Percentiles rank a stretch among this genome's conserved stretches.
phyloP scores from a whole-genome alignment of 1,139 yeast genomes.

The Taphrina sp. region DNA sequence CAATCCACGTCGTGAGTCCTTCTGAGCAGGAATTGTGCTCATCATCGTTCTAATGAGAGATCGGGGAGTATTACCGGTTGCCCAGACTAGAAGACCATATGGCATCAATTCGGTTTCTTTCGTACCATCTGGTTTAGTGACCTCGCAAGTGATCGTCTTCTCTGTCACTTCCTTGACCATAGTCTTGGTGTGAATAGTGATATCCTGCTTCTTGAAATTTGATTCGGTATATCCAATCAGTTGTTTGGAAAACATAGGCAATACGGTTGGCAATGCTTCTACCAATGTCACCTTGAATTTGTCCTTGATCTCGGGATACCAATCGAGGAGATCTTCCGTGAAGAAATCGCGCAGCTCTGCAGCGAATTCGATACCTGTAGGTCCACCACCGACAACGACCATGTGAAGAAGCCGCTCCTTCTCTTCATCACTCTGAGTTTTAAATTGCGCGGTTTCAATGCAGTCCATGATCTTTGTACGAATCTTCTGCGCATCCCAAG shows the following conservation, averaged over 20 bases:
- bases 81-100: constrained; percentile 93
- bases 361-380: constrained; percentile 69
- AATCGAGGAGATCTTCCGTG: constrained; percentile 80
- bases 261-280: constrained; percentile 87
- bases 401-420: constrained; percentile 58
- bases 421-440: constrained; percentile 60
- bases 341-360: constrained; percentile 89
- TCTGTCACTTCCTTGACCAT: constrained; percentile 82
- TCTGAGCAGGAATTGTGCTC: constrained; percentile 72
- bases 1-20: constrained; percentile 83
- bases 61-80: constrained; percentile 93
- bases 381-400: constrained; percentile 71
- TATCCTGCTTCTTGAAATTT: constrained; percentile 74
- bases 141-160: constrained; percentile 65
- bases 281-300: constrained; percentile 81
- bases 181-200: constrained; percentile 74
- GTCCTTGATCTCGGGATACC: constrained; percentile 81
- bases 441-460: constrained; percentile 60
- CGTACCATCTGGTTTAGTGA: constrained; percentile 64
- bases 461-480: constrained; percentile 55
- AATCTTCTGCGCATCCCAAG: constrained; percentile 61
- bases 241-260: constrained; percentile 81
- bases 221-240: constrained; percentile 81
- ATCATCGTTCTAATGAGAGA: constrained; percentile 68
- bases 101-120: constrained; percentile 65